Base-by-base conservation (phyloP, 2,329 filamentous ascomycete species). In the Apiospora phragmitis region DNA sequence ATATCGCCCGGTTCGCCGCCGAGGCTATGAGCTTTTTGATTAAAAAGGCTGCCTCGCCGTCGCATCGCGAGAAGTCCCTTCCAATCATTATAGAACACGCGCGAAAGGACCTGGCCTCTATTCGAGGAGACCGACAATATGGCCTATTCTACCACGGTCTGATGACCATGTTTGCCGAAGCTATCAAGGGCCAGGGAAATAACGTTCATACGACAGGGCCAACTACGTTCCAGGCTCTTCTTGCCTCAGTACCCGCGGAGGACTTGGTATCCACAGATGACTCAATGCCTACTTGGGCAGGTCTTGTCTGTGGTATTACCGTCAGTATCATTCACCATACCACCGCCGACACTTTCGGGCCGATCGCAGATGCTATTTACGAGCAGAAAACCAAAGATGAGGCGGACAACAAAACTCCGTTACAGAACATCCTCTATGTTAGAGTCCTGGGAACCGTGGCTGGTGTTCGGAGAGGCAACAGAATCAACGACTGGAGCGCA, bases 1-100 rank as follows among this genome's bases (percentile, higher is more conserved):
- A 97, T 80, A 94, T 98, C 74, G 92, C 94, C 32, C 90, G 95
- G 69, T 99, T 98, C 81, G 93, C 95, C 16, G 96, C 96, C 35
- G 96, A 99, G 82, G 94, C 96, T 3, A 88, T 99, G 84, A 97
- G 95, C 75, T 99, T 98, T 78, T 85, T 99, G 26, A 87, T 99
- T 26, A 92, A 94, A 77, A 98, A 98, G 83, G 93, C 95, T 8
- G 95, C 93, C 2, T 88, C 92, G 21, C 88, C 91, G 3, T 93
- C 94, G 70, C 90, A 93, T 73, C 91, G 94, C 74, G 92, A 95
- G 74, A 88, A 86, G 35, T 90, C 94, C 0, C 85, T 99, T 45
- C 85, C 88, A 16, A 82, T 86, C 16, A 90, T 98, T n/a, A 83
- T 97, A 2, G 84, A 87, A 16, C 92, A 94, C 80, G 90, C 92